Conservation (phyloP, 257 asterid genomes). For the Rubia yunnanensis region DNA sequence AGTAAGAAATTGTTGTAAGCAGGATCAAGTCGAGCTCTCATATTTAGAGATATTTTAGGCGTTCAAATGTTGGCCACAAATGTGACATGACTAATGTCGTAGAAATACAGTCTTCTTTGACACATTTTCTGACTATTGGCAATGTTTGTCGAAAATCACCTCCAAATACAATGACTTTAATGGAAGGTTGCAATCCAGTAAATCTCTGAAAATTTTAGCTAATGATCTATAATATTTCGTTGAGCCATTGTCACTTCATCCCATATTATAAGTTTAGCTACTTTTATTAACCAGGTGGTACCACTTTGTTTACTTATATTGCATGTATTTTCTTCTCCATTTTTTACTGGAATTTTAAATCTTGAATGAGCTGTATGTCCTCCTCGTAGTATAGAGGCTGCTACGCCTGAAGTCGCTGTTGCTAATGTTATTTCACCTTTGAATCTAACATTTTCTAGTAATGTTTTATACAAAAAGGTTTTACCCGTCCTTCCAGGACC, state of each 20-base stretch:
- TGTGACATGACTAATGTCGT: background rate
- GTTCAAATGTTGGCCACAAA: background rate
- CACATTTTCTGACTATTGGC: background rate
- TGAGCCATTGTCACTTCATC: slow-evolving; percentile 8
- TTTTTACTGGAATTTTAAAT: background rate
- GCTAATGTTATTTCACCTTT: background rate
- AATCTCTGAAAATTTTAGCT: background rate
- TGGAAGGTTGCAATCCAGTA: background rate
- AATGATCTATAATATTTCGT: background rate
- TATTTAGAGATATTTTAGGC: background rate
- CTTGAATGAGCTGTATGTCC: background rate
- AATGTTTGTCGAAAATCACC: background rate
- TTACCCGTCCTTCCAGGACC: background rate
- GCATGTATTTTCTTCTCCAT: background rate
- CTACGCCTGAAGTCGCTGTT: background rate
- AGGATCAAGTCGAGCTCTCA: background rate
- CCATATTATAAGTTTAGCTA: background rate
- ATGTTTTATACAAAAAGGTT: background rate
- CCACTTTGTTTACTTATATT: slow-evolving; percentile 1
- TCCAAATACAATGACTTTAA: background rate
- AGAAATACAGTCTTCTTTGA: background rate
- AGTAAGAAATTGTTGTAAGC: background rate
- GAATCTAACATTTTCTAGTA: background rate
- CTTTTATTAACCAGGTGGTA: background rate
- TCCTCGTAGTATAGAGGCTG: background rate